Evolutionary conservation across 2,329 filamentous ascomycete species (phyloP).

Genomic region (Alternaria dauci): DNA sequence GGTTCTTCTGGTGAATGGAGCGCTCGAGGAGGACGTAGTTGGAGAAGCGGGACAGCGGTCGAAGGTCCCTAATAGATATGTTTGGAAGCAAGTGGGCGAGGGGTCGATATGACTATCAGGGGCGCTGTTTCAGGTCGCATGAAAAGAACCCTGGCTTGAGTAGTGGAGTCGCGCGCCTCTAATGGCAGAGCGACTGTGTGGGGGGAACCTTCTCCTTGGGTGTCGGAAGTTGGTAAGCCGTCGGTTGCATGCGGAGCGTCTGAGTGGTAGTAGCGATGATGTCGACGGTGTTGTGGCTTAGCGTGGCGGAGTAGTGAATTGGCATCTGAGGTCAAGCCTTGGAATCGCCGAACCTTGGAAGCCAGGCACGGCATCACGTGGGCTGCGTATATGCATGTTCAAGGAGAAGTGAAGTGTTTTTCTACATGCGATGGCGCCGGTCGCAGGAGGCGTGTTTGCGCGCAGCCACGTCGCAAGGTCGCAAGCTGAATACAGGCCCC

Average conservation of each 20-base stretch:
- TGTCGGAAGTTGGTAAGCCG: constrained; percentile 12
- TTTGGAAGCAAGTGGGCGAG: constrained; percentile 42
- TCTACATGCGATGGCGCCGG: constrained; percentile 3
- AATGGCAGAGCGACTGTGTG: constrained; percentile 22
- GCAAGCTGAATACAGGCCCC: constrained; percentile 3
- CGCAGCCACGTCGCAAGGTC: neutral
- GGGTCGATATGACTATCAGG: constrained; percentile 37
- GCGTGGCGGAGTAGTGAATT: constrained; percentile 9
- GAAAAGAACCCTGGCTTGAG: constrained; percentile 26
- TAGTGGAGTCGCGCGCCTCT: constrained; percentile 25
- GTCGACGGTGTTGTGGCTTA: constrained; percentile 13
- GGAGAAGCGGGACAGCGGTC: constrained; percentile 22
- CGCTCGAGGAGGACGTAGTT: constrained; percentile 21
- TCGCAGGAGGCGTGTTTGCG: constrained; percentile 14
- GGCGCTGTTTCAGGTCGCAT: constrained; percentile 48
- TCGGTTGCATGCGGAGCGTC: constrained; percentile 12
- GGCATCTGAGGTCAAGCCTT: constrained; percentile 4
- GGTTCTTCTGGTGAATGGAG: constrained; percentile 16
- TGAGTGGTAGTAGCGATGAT: constrained; percentile 13
- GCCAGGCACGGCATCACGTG: constrained; percentile 19
- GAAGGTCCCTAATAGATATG: constrained; percentile 35
- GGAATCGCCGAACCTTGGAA: neutral
- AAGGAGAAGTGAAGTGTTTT: constrained; percentile 3
- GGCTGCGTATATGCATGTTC: constrained; percentile 10
- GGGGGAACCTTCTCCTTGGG: constrained; percentile 10